phyloP scores from a whole-genome alignment of 2,329 filamentous ascomycete species.

The Coniochaeta hoffmannii region DNA sequence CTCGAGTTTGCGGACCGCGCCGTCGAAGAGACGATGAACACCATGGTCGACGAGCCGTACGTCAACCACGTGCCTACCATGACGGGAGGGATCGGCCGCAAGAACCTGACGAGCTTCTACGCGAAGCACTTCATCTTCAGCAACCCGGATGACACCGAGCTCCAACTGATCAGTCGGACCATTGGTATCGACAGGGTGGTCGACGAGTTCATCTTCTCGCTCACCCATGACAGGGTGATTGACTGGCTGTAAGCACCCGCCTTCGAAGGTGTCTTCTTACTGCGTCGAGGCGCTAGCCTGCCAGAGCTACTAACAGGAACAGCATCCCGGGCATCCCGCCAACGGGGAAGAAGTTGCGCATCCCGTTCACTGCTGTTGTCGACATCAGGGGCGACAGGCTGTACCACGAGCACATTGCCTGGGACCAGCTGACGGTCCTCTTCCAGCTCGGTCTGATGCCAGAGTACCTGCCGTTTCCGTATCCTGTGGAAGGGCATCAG shows the following conservation, averaged over 20 bases:
- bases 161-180: conserved; percentile 66
- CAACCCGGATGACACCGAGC: conserved; percentile 58
- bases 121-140: conserved; percentile 66
- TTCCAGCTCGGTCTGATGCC: conserved; percentile 56
- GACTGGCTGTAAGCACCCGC: conserved; percentile 69
- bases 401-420: conserved; percentile 64
- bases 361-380: conserved; percentile 59
- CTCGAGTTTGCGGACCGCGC: conserved; percentile 63
- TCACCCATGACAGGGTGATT: conserved; percentile 55
- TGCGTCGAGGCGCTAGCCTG: neutral
- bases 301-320: neutral
- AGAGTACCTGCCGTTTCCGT: conserved; percentile 57
- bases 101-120: conserved; percentile 59
- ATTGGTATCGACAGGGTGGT: conserved; percentile 65
- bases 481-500: conserved; percentile 27
- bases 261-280: too few relatives aligned
- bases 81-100: conserved; percentile 63
- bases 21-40: conserved; percentile 69
- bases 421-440: conserved; percentile 60
- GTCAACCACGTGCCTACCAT: conserved; percentile 70
- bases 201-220: conserved; percentile 61
- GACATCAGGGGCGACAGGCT: conserved; percentile 61
- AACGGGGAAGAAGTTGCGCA: conserved; percentile 42
- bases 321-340: conserved; percentile 53
- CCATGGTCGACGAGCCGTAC: conserved; percentile 73